Conservation (phyloP, 2,329 filamentous ascomycete genomes). For the Nothophoma quercina region DNA sequence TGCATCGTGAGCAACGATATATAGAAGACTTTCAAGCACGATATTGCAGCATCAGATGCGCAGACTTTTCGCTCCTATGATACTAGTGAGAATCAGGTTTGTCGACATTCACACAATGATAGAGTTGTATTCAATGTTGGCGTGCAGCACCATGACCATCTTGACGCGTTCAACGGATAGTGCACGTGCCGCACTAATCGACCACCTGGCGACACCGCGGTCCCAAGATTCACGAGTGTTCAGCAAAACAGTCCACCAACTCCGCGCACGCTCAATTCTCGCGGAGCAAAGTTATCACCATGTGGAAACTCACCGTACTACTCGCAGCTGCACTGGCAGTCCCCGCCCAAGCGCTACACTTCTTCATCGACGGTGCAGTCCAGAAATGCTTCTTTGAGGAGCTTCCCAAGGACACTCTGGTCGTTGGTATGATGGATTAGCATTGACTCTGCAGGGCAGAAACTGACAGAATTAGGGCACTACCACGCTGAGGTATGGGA, state of each 20-base stretch:
- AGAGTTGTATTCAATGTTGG: no score
- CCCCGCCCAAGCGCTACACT: conserved; percentile 85
- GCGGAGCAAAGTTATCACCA: conserved; percentile 34
- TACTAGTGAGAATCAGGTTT: no score
- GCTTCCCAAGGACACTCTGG: conserved; percentile 94
- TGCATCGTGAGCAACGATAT: no score
- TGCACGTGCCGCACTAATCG: conserved; percentile 21
- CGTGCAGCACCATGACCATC: no score
- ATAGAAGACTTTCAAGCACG: no score
- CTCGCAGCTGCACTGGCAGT: conserved; percentile 67
- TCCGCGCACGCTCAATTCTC: conserved; percentile 26
- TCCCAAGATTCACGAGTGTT: conserved; percentile 31
- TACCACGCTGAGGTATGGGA: conserved; percentile 88
- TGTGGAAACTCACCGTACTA: conserved; percentile 62
- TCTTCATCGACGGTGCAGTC: conserved; percentile 86
- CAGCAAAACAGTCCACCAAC: conserved; percentile 30
- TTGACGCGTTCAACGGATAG: neutral
- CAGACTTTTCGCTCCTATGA: no score
- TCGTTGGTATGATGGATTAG: conserved; percentile 83
- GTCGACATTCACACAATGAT: no score
- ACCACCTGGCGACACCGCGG: conserved; percentile 36
- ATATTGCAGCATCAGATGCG: no score
- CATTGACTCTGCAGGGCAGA: no score
- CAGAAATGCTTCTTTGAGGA: conserved; percentile 99
- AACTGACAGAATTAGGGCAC: conserved; percentile 63